phyloP scores from a whole-genome alignment of 768 basidiomycete genomes.

The Serendipita vermifera region DNA sequence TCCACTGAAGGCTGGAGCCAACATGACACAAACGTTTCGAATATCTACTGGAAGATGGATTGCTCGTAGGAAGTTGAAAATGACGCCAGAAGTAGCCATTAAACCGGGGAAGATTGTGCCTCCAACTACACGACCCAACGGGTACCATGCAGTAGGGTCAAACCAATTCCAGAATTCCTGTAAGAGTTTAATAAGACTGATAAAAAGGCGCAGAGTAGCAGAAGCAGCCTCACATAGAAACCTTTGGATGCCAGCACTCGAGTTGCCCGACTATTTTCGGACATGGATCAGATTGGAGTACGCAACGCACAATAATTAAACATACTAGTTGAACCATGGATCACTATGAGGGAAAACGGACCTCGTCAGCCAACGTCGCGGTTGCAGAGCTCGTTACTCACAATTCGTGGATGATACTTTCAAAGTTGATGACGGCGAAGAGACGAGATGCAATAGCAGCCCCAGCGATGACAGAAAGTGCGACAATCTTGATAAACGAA shows the following conservation, averaged over 20 bases:
- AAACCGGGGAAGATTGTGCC: conserved; percentile 97
- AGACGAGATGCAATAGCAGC: conserved; percentile 92
- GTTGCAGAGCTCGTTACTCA: conserved; percentile 30
- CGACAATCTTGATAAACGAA: conserved; percentile 79
- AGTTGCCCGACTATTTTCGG: conserved; percentile 68
- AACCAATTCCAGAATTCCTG: conserved; percentile 99
- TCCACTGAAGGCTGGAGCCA: conserved; percentile 94
- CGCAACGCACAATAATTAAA: conserved; percentile 18
- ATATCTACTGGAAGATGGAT: conserved; percentile 95
- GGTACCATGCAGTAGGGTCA: conserved; percentile 99
- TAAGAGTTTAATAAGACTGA: no score
- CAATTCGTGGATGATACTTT: conserved; percentile 99
- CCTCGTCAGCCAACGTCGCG: conserved; percentile 2
- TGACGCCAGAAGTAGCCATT: conserved; percentile 96
- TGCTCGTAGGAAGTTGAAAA: conserved; percentile 79
- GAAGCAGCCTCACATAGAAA: conserved; percentile 69
- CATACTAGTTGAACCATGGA: conserved; percentile 99
- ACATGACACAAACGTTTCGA: conserved; percentile 87
- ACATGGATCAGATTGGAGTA: conserved; percentile 13
- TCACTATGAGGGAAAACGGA: conserved; percentile 39
- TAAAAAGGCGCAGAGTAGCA: conserved; percentile 7
- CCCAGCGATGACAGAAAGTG: conserved; percentile 80
- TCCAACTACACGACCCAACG: conserved; percentile 93
- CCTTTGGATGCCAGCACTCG: conserved; percentile 81
- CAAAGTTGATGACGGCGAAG: conserved; percentile 95